These are phyloP conservation scores for Crithidia thermophila DNA, from an alignment of 208 protist species.

Conservation along the genomic window DNA sequence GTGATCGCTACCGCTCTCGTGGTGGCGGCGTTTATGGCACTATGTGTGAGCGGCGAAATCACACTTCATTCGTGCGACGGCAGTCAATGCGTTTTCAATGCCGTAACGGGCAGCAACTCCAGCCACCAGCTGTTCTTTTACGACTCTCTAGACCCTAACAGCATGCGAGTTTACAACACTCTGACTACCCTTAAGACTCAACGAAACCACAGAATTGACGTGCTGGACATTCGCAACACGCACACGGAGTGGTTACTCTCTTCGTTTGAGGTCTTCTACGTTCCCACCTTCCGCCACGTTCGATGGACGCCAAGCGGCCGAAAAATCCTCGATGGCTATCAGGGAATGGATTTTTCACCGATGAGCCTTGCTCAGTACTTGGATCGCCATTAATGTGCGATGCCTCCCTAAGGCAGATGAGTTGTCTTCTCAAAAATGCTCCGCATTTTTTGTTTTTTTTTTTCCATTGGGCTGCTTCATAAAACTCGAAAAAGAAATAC, in stretches of 20 bases:
- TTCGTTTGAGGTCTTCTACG: constrained; percentile 22
- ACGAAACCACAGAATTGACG: constrained; percentile 5
- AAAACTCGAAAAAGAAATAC: no score
- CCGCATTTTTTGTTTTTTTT: constrained; percentile 5
- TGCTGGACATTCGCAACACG: constrained; percentile 22
- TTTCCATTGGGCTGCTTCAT: no score
- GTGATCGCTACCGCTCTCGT: background rate
- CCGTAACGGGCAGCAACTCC: constrained; percentile 5
- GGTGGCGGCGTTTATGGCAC: background rate
- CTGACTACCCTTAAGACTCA: constrained; percentile 12
- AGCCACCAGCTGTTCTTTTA: constrained; percentile 37
- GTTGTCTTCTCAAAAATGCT: no score
- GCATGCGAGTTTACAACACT: constrained; percentile 30
- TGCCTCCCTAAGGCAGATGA: no score
- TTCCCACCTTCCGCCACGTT: constrained; percentile 15
- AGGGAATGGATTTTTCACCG: constrained; percentile 18
- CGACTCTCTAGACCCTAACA: constrained; percentile 38
- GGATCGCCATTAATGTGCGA: constrained; percentile 8
- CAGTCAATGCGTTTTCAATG: constrained; percentile 3
- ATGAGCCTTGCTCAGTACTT: constrained; percentile 15
- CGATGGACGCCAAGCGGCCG: constrained; percentile 9
- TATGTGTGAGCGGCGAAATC: constrained; percentile 9
- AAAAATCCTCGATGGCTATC: constrained; percentile 13
- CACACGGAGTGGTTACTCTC: constrained; percentile 23
- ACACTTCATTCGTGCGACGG: constrained; percentile 9